These are phyloP conservation scores for Sporothrix inflata DNA, from an alignment of 2,329 filamentous ascomycete species.

Conservation along the genomic window DNA sequence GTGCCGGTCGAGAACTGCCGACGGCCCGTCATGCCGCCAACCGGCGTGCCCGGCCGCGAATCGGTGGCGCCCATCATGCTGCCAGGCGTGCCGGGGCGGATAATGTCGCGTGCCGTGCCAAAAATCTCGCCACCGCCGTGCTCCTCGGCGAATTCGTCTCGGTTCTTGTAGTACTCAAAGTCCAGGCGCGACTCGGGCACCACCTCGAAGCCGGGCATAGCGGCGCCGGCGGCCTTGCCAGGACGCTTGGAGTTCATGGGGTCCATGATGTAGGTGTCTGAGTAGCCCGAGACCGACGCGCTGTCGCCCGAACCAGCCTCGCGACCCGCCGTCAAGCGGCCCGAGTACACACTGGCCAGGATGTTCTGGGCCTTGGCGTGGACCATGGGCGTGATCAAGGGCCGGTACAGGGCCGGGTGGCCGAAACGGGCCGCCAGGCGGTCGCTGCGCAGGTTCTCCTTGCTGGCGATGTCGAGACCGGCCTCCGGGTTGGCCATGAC, in stretches of 20 bases:
- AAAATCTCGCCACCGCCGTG: slow-evolving; percentile 77
- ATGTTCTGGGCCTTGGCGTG: slow-evolving; percentile 86
- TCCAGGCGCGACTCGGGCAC: slow-evolving; percentile 85
- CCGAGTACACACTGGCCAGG: slow-evolving; percentile 82
- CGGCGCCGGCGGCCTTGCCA: slow-evolving; percentile 40
- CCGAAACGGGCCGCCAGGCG: slow-evolving; percentile 79
- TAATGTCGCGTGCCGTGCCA: slow-evolving; percentile 61
- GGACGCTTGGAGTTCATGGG: slow-evolving; percentile 72
- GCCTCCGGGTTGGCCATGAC: slow-evolving; percentile 52
- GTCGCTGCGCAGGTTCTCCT: slow-evolving; percentile 62
- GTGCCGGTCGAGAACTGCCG: slow-evolving; percentile 33
- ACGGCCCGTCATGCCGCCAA: slow-evolving; percentile 42
- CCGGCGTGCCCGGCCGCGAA: slow-evolving; percentile 57
- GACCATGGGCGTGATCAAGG: slow-evolving; percentile 93
- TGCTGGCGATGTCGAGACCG: slow-evolving; percentile 50
- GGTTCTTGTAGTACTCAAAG: slow-evolving; percentile 89
- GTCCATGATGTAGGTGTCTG: slow-evolving; percentile 79
- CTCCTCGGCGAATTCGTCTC: slow-evolving; percentile 83
- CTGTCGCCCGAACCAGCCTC: slow-evolving; percentile 60
- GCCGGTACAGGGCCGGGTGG: slow-evolving; percentile 86
- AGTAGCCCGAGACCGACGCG: slow-evolving; percentile 70
- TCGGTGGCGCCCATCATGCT: slow-evolving; percentile 50
- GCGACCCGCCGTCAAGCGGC: slow-evolving; percentile 71
- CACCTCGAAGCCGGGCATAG: slow-evolving; percentile 79
- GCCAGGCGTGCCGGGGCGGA: slow-evolving; percentile 64